phyloP scores from a whole-genome alignment of 768 basidiomycete genomes.

The Russula olivacea region DNA sequence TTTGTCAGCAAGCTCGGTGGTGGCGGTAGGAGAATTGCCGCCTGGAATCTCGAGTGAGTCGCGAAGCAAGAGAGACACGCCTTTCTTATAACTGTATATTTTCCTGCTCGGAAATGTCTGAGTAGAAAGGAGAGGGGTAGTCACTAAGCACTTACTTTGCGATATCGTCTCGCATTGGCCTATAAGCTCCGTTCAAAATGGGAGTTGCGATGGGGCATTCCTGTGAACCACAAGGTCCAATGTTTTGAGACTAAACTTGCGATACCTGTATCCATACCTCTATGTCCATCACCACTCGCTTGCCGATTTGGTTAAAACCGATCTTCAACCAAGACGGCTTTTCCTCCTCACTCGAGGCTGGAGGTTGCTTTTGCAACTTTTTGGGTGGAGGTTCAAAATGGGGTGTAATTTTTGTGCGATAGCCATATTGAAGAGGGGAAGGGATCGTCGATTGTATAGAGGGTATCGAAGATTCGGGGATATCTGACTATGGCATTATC shows the following conservation, averaged over 20 bases:
- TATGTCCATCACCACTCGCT: slow-evolving; percentile 76
- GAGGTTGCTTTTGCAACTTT: slow-evolving; percentile 29
- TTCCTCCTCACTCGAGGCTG: slow-evolving; percentile 12
- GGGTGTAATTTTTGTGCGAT: slow-evolving; percentile 96
- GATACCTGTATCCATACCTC: slow-evolving; percentile 48
- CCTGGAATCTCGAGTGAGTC: slow-evolving; percentile 56
- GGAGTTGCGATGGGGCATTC: slow-evolving; percentile 90
- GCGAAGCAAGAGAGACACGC: slow-evolving; percentile 85
- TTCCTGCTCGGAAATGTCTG: slow-evolving; percentile 43
- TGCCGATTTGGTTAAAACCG: slow-evolving; percentile 82
- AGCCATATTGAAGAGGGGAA: slow-evolving; percentile 86
- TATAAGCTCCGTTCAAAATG: slow-evolving; percentile 64
- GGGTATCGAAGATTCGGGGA: slow-evolving; percentile 56
- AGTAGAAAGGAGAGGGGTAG: not conserved
- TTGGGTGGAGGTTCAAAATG: slow-evolving; percentile 82
- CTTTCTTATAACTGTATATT: slow-evolving; percentile 73
- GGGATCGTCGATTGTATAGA: slow-evolving; percentile 64
- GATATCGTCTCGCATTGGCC: slow-evolving; percentile 56
- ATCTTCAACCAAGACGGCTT: slow-evolving; percentile 73
- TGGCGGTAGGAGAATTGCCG: slow-evolving; percentile 27
- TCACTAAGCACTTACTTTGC: slow-evolving; percentile 45
- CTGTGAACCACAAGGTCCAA: slow-evolving; percentile 33
- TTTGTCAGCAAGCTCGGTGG: slow-evolving; percentile 28
- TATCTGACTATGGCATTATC: slow-evolving; percentile 35
- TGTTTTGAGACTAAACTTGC: not conserved